Percentiles rank a stretch among this genome's conserved stretches.
phyloP scores from a whole-genome alignment of 2,329 filamentous ascomycete genomes.

The Talaromyces islandicus region DNA sequence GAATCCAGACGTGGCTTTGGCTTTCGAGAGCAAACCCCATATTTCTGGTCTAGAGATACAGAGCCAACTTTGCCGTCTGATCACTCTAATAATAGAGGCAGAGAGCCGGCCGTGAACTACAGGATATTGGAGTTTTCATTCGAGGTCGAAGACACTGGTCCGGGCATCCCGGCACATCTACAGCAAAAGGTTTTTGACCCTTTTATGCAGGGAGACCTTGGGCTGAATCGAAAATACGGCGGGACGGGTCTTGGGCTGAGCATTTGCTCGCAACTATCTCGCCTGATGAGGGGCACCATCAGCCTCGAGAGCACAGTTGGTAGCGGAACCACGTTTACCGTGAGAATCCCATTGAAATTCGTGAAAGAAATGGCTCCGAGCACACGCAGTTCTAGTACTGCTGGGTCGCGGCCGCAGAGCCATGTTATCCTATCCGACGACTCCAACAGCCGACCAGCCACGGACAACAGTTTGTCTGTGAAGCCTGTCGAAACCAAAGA shows the following conservation, averaged over 20 bases:
- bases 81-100: not conserved
- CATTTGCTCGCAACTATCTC: constrained; percentile 81
- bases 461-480: constrained; percentile 19
- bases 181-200: constrained; percentile 85
- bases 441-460: constrained; percentile 15
- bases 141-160: constrained; percentile 81
- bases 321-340: constrained; percentile 72
- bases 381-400: constrained; percentile 17
- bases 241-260: constrained; percentile 83
- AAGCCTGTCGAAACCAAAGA: constrained; percentile 50
- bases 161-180: constrained; percentile 72
- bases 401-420: constrained; percentile 27
- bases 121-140: constrained; percentile 75
- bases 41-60: constrained; percentile 20
- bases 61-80: not conserved
- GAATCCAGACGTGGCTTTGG: constrained; percentile 25
- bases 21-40: constrained; percentile 10
- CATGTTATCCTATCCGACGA: constrained; percentile 21
- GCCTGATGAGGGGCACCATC: constrained; percentile 75
- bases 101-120: constrained; percentile 49
- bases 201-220: constrained; percentile 87
- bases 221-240: constrained; percentile 82
- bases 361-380: constrained; percentile 58
- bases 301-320: constrained; percentile 64
- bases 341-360: constrained; percentile 75